Conservation (phyloP, 495 filamentous ascomycete genomes). For the Tuber umbilicatum region DNA sequence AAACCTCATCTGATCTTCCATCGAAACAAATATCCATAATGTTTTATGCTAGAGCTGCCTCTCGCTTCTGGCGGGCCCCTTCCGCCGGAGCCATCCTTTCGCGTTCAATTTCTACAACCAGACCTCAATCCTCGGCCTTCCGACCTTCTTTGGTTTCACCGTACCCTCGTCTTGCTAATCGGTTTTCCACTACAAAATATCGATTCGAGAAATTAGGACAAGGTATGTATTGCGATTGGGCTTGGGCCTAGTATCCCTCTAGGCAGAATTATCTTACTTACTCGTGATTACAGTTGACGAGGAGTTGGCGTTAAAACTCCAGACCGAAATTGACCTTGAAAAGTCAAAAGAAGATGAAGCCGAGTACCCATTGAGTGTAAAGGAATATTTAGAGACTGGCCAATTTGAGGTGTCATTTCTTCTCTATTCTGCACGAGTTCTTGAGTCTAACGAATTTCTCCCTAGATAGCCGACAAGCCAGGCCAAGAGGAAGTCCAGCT, state of each 20-base stretch:
- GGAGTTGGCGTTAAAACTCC: slow-evolving; percentile 69
- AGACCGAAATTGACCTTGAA: slow-evolving; percentile 64
- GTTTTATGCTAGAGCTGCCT: slow-evolving; percentile 30
- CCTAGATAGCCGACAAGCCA: slow-evolving; percentile 63
- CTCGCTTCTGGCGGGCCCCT: slow-evolving; percentile 23
- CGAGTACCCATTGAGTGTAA: slow-evolving; percentile 55
- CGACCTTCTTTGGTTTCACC: slow-evolving; percentile 7
- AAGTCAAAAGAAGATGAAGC: slow-evolving; percentile 52
- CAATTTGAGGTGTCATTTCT: slow-evolving; percentile 49
- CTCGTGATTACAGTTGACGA: slow-evolving; percentile 51
- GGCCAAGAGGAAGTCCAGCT: slow-evolving; percentile 84
- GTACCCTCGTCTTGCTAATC: slow-evolving; percentile 16
- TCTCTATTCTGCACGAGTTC: not conserved
- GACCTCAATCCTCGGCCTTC: slow-evolving; percentile 11
- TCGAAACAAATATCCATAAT: slow-evolving; percentile 16
- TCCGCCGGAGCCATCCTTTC: slow-evolving; percentile 6
- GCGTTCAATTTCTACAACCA: slow-evolving; percentile 16
- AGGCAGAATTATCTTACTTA: slow-evolving; percentile 19
- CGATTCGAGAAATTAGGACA: slow-evolving; percentile 31
- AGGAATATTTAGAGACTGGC: slow-evolving; percentile 66
- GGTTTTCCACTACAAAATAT: slow-evolving; percentile 32
- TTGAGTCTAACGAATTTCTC: not conserved
- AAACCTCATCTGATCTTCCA: not conserved
- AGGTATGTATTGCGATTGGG: slow-evolving; percentile 42
- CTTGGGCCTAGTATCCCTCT: not conserved